These are phyloP conservation scores for Trichoderma erinaceum DNA, from an alignment of 495 filamentous ascomycete genomes.

Conservation along the genomic window DNA sequence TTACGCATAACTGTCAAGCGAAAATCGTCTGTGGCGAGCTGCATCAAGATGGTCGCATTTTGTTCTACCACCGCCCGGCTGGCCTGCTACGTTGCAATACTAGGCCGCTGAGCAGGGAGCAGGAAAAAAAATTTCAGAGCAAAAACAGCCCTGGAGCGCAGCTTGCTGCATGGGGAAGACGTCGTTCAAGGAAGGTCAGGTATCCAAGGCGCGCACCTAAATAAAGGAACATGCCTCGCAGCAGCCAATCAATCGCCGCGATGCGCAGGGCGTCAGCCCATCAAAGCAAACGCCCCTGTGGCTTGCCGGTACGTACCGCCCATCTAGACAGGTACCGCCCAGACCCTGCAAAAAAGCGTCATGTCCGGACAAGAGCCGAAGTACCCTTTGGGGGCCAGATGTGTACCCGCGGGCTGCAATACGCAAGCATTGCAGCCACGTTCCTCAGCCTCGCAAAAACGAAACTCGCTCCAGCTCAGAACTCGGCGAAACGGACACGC, in stretches of 20 bases:
- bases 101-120: neutral
- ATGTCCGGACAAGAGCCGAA: too few relatives aligned
- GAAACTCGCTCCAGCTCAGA: too few relatives aligned
- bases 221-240: neutral
- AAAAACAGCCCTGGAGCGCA: neutral
- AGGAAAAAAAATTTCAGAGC: neutral
- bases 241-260: neutral
- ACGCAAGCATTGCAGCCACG: too few relatives aligned
- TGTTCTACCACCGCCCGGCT: neutral
- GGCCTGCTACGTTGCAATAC: slow-evolving; percentile 1
- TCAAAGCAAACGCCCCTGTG: slow-evolving; percentile 6
- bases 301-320: neutral
- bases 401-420: too few relatives aligned
- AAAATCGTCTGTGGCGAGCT: neutral
- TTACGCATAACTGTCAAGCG: neutral
- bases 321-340: too few relatives aligned
- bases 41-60: neutral
- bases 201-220: neutral
- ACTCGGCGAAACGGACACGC: too few relatives aligned
- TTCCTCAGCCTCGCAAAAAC: too few relatives aligned
- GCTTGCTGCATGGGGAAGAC: neutral
- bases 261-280: neutral
- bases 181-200: neutral
- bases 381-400: too few relatives aligned
- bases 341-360: too few relatives aligned